phyloP scores from a whole-genome alignment of 495 filamentous ascomycete genomes.

The Apiosordaria backusii region DNA sequence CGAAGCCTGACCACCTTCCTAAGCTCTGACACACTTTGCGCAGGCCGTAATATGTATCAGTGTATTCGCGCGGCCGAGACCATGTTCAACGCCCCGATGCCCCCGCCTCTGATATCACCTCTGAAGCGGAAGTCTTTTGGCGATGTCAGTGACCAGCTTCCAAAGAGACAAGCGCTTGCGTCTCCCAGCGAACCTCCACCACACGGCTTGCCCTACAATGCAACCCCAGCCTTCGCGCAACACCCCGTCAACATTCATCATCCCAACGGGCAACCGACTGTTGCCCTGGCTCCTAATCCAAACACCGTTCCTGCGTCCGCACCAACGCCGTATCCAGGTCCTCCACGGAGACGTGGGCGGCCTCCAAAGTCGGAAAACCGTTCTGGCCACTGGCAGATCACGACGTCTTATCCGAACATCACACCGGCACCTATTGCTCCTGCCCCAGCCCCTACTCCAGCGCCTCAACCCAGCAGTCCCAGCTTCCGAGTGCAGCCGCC shows the following conservation, averaged over 20 bases:
- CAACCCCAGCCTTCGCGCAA: conserved; percentile 27
- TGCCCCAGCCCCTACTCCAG: conserved; percentile 5
- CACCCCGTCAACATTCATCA: conserved; percentile 32
- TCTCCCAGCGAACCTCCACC: conserved; percentile 26
- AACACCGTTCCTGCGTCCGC: conserved; percentile 14
- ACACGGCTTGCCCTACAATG: conserved; percentile 19
- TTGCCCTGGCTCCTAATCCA: conserved; percentile 24
- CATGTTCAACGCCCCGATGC: conserved; percentile 41
- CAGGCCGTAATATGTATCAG: conserved; percentile 49
- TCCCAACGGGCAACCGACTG: conserved; percentile 37
- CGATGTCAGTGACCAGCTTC: conserved; percentile 39
- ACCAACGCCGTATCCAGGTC: conserved; percentile 23
- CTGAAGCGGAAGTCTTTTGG: conserved; percentile 45
- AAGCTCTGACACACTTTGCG: conserved; percentile 23
- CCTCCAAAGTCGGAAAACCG: conserved; percentile 28
- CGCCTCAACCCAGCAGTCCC: conserved; percentile 28
- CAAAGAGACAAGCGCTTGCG: conserved; percentile 41
- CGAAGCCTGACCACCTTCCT: background rate
- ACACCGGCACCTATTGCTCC: conserved; percentile 35
- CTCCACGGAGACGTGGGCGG: conserved; percentile 29
- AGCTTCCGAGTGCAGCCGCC: background rate
- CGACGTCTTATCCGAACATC: conserved; percentile 34
- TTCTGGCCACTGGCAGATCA: conserved; percentile 27
- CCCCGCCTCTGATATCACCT: conserved; percentile 35
- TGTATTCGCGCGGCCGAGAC: conserved; percentile 41